Conservation (phyloP, 1,284 basidiomycete genomes). For the Macrocystidia cucumis region DNA sequence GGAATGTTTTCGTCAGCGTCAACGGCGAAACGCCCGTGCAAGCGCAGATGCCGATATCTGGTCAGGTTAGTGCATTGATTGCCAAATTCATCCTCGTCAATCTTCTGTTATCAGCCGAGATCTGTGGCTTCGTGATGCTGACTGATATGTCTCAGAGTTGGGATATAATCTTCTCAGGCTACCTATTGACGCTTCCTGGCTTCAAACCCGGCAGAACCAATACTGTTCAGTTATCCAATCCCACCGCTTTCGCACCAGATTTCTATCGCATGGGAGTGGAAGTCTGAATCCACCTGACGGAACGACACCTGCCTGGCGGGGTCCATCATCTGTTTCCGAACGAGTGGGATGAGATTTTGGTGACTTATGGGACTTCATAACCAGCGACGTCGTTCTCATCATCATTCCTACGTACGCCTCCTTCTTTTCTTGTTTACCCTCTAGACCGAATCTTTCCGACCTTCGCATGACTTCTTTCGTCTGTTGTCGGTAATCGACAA, state of each 20-base stretch:
- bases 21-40: slow-evolving; percentile 34
- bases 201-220: slow-evolving; percentile 35
- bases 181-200: slow-evolving; percentile 29
- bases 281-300: no score
- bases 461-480: no score
- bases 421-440: no score
- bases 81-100: background rate
- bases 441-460: no score
- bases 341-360: no score
- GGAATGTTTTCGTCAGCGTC: slow-evolving; percentile 35
- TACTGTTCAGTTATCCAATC: slow-evolving; percentile 33
- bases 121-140: slow-evolving; percentile 4
- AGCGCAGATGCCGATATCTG: slow-evolving; percentile 39
- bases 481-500: no score
- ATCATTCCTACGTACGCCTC: no score
- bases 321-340: no score
- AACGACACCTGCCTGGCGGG: no score
- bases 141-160: slow-evolving; percentile 24
- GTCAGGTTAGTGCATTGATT: slow-evolving; percentile 34
- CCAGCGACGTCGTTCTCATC: no score
- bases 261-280: slow-evolving; percentile 33
- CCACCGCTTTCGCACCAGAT: slow-evolving; percentile 31
- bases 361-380: no score
- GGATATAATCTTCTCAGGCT: slow-evolving; percentile 34
- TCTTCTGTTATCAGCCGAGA: background rate